A percentile compares a stretch with the other conserved stretches of the same genome.
Evolutionary conservation across 2,329 filamentous ascomycete genomes (phyloP).

Genomic region (Colletotrichum lupini): DNA sequence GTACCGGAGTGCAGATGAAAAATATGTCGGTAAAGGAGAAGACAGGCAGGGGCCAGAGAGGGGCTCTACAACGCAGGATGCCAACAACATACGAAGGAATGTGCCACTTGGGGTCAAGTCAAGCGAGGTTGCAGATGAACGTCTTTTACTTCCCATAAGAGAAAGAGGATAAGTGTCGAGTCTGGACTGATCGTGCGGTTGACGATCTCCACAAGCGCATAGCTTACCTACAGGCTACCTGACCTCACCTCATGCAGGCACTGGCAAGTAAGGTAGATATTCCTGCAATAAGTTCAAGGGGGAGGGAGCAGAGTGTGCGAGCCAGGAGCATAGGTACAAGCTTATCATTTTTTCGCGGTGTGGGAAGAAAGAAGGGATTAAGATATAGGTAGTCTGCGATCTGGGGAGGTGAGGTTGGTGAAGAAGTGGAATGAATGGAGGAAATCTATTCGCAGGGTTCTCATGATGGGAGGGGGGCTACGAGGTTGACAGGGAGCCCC

Average conservation of each 20-base stretch:
- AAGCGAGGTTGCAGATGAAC: constrained; percentile 21
- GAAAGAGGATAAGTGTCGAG: not conserved
- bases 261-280: not conserved
- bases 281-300: not conserved
- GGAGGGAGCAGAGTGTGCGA: not conserved
- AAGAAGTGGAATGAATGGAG: not conserved
- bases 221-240: too few species aligned
- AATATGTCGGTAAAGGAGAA: not conserved
- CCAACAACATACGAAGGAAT: not conserved
- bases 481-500: not conserved
- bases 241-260: not conserved
- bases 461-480: not conserved
- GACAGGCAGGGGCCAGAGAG: not conserved
- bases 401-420: not conserved
- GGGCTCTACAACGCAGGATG: not conserved
- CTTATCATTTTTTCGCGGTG: not conserved
- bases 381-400: not conserved
- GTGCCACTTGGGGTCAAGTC: constrained; percentile 28
- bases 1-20: not conserved
- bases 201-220: not conserved
- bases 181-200: not conserved
- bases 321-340: not conserved
- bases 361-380: not conserved
- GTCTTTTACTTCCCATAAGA: not conserved
- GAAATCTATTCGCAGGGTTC: not conserved